A percentile compares a stretch with the other conserved stretches of the same genome.
phyloP scores from a whole-genome alignment of 495 filamentous ascomycete genomes.

The Penicillium robsamsonii region DNA sequence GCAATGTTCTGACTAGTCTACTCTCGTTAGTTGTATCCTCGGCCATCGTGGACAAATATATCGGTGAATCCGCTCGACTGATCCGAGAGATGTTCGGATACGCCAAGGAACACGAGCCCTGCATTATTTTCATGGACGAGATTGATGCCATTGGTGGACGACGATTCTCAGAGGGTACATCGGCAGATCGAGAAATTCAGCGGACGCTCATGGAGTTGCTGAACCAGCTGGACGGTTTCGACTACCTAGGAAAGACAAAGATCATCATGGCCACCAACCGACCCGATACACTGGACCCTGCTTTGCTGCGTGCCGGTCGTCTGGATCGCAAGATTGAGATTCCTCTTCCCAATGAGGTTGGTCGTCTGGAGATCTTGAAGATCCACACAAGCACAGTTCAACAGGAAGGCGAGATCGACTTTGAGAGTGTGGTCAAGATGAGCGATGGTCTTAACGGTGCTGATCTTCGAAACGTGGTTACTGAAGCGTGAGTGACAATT shows the following conservation, averaged over 20 bases:
- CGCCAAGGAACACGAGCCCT: slow-evolving; percentile 98
- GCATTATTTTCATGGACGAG: slow-evolving; percentile 99
- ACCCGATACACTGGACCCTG: slow-evolving; percentile 96
- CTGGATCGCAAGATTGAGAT: slow-evolving; percentile 99
- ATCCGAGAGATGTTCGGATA: slow-evolving; percentile 99
- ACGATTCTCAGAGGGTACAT: slow-evolving; percentile 97
- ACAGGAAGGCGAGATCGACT: slow-evolving; percentile 94
- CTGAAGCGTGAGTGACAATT: slow-evolving; percentile 74
- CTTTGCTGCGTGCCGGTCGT: slow-evolving; percentile 87
- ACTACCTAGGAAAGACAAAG: slow-evolving; percentile 98
- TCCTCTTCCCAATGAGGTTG: slow-evolving; percentile 97
- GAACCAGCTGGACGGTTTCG: slow-evolving; percentile 98
- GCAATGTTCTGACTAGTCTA: slow-evolving; percentile 21
- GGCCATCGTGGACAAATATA: slow-evolving; percentile 99
- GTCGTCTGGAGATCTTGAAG: slow-evolving; percentile 96
- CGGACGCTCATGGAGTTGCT: slow-evolving; percentile 98
- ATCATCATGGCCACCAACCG: slow-evolving; percentile 99
- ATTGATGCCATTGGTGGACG: slow-evolving; percentile 98
- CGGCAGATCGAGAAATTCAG: slow-evolving; percentile 97
- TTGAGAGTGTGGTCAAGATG: slow-evolving; percentile 99
- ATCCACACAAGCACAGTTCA: slow-evolving; percentile 88
- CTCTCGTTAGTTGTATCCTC: slow-evolving; percentile 83
- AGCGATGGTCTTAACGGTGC: slow-evolving; percentile 96
- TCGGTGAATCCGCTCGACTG: slow-evolving; percentile 94
- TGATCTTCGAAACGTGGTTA: slow-evolving; percentile 96